Evolutionary conservation across 2,329 filamentous ascomycete species (phyloP).

Genomic region (Exophiala mesophila): DNA sequence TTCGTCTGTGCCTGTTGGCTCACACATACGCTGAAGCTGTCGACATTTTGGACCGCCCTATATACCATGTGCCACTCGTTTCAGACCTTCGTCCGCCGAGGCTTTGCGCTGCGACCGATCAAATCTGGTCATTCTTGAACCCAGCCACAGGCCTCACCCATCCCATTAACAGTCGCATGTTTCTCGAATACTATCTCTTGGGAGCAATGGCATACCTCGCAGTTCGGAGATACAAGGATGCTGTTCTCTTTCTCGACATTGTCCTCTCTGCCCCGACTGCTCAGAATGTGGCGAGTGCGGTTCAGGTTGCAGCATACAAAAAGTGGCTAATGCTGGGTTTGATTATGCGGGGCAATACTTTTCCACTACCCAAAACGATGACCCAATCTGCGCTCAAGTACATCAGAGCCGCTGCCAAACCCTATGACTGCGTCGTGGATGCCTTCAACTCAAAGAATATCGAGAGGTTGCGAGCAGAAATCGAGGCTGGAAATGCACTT

Average conservation of each 20-base stretch:
- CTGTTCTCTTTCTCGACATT: conserved; percentile 58
- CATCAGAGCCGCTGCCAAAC: conserved; percentile 56
- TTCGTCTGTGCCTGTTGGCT: conserved; percentile 40
- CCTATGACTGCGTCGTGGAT: conserved; percentile 66
- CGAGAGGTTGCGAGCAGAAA: conserved; percentile 58
- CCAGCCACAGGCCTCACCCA: conserved; percentile 36
- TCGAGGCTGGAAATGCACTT: conserved; percentile 52
- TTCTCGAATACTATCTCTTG: conserved; percentile 62
- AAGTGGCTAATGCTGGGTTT: conserved; percentile 80
- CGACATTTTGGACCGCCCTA: conserved; percentile 38
- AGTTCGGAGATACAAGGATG: conserved; percentile 57
- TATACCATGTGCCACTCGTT: conserved; percentile 38
- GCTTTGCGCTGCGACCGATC: conserved; percentile 30
- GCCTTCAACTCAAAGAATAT: conserved; percentile 61
- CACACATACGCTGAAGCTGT: conserved; percentile 37
- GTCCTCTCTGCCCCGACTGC: conserved; percentile 63
- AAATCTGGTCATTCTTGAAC: conserved; percentile 34
- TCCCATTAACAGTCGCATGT: conserved; percentile 37
- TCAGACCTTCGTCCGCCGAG: conserved; percentile 25
- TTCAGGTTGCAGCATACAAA: conserved; percentile 87
- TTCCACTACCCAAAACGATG: conserved; percentile 53
- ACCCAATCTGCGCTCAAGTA: conserved; percentile 50
- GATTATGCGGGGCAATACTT: conserved; percentile 60
- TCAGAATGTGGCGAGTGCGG: conserved; percentile 61
- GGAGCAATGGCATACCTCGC: conserved; percentile 62